Conservation (phyloP, 1,284 basidiomycete genomes). For the Irpex lacteus region DNA sequence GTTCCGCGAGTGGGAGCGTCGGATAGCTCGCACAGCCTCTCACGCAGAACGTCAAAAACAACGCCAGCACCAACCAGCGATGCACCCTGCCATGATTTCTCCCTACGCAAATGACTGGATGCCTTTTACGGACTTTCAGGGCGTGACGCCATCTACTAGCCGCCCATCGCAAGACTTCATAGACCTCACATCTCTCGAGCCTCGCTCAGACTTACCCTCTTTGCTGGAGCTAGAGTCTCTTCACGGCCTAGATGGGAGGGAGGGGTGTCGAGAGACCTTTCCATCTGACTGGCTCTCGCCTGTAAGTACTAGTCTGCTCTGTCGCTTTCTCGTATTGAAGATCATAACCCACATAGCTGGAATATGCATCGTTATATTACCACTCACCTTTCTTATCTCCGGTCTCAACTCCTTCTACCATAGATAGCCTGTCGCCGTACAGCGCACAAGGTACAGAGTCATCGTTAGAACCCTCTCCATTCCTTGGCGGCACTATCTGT, state of each 20-base stretch:
- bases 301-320: not conserved
- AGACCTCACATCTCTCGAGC: not conserved
- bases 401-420: not conserved
- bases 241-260: not conserved
- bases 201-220: not conserved
- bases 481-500: slow-evolving; percentile 1
- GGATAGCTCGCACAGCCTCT: not conserved
- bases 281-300: not conserved
- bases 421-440: not conserved
- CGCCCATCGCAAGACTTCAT: too few species aligned
- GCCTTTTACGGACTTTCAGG: not conserved
- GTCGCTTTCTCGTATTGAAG: not conserved
- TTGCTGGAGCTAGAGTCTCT: not conserved
- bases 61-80: not conserved
- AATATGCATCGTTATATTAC: not conserved
- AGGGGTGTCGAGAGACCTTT: not conserved
- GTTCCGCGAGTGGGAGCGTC: not conserved
- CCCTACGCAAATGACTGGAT: not conserved
- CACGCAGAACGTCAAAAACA: not conserved
- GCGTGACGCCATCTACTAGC: not conserved
- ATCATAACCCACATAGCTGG: not conserved
- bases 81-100: not conserved
- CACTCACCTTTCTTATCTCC: not conserved
- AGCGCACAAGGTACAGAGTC: not conserved
- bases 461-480: not conserved